Base-by-base conservation (phyloP, 441 rosid species). In the Macaranga tanarius region DNA sequence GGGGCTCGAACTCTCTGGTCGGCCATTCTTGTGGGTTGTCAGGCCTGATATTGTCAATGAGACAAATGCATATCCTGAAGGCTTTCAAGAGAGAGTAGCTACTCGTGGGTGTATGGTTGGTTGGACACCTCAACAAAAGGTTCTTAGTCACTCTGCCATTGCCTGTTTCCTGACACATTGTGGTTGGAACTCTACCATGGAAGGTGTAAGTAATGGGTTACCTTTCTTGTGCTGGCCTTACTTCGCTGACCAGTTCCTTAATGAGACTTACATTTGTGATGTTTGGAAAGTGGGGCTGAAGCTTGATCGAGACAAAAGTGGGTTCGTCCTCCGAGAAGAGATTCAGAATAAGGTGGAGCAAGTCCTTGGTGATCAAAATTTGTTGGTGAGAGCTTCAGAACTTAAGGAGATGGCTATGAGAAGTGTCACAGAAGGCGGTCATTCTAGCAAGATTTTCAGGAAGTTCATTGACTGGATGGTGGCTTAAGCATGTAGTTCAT, bases 151-250 rank as follows among this genome's bases (percentile, higher is more conserved):
- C 66, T 80, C 85, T 77, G 80, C 89, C 7, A 62, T 84, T 44
- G 90, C 86, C n/a, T 86, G 92, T 74, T 90, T 88, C 59, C 56
- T 90, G 62, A 90, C 84, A 72, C 92, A 84, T 50, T 86, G 89
- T 67, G 92, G 88, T 25, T 90, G 90, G 92, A 88, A 88, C 67
- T 88, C 95, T 10, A 83, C 86, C n/a, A 25, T 86, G 75, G 95
- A 90, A 76, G 91, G 88, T 26, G 71, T 80, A 13, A 54, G 78
- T 73, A 88, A 83, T 55, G 90, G 95, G 7, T 50, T 86, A 40
- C 95, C 92, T 12, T 79, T 88, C 74, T 23, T 86, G 59, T 90
- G 92, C 51, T 77, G 87, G 70, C 95, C 95, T 1, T 80, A 69
- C 70, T 81, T 80, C 61, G 81, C 84, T 19, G 95, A 88, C 34